Evolutionary conservation across 352 stramenopile genomes (phyloP).

Genomic region (Thraustochytrium striatum): DNA sequence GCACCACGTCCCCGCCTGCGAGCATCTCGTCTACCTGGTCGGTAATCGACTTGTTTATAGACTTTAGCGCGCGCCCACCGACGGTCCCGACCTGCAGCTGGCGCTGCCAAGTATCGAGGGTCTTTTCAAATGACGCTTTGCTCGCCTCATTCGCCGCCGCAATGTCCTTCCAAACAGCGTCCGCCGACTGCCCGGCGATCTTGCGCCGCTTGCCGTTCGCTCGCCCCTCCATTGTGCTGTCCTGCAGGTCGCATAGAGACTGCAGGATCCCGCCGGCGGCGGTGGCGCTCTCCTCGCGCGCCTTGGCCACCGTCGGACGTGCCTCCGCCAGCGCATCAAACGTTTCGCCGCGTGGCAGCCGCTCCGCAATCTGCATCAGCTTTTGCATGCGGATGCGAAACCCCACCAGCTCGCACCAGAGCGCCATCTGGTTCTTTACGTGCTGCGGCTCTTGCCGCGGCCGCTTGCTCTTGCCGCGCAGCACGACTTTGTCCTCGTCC

Average conservation of each 20-base stretch:
- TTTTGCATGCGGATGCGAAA: constrained; percentile 29
- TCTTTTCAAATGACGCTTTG: neutral
- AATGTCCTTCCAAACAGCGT: constrained; percentile 15
- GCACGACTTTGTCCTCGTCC: too few species aligned
- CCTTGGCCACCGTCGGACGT: neutral
- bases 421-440: constrained; percentile 25
- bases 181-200: neutral
- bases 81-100: neutral
- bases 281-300: neutral
- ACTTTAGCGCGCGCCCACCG: neutral
- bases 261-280: neutral
- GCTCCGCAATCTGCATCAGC: neutral
- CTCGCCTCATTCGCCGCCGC: neutral
- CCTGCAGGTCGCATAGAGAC: neutral
- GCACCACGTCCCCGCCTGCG: neutral
- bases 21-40: constrained; percentile 39
- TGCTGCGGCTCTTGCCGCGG: neutral
- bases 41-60: constrained; percentile 6
- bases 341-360: neutral
- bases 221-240: neutral
- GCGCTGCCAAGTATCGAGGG: constrained; percentile 21
- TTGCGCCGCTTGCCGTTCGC: neutral
- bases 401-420: constrained; percentile 36
- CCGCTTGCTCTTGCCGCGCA: neutral
- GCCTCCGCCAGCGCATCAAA: neutral